Evolutionary conservation across 2,329 filamentous ascomycete genomes (phyloP), one percentile per base, ranked within the genome.

Genomic region (Dothiorella sarmentorum): DNA sequence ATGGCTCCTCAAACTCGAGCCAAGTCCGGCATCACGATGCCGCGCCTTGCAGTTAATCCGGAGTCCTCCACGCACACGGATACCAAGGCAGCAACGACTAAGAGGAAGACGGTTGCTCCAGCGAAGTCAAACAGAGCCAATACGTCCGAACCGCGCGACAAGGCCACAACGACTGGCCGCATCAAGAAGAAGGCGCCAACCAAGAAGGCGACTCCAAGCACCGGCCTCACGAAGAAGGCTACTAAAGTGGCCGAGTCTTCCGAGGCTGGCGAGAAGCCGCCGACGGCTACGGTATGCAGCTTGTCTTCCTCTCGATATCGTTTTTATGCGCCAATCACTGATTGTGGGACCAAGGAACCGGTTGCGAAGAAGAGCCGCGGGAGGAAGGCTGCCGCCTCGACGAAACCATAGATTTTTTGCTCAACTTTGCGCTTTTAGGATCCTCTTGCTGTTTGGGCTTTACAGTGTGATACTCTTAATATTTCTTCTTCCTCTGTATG

Each of bases 11-110:
- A 78, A 56, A 78, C 40, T 43, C 40, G 18, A 43, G 82, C 80
- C 51, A 71, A 72, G 65, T 82, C 79, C 33, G 79, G 79, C 75
- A 77, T 79, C 72, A 77, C 78, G 62, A 78, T 76, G 69, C 80
- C 81, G 61, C 79, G 81, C 67, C 71, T 82, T 68, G 77, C 82
- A 68, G 69, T 73, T 61, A 71, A 75, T 43, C 68, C 82, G 66
- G 79, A 82, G 68, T 78, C 40, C 5, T 15, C 22, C 40, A 10
- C 18, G 13, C 40, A 6, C 18, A 20, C 13, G 9, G 62, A 70
- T 37, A 65, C 64, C 27, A 64, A 68, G 18, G 73, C 71, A 62
- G 68, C 72, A 15, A 60, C 66, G 11, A 71, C 70, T 40, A 69
- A 71, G 22, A 68, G 67, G 43, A 78, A 76, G 69, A 77, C 74